phyloP scores from a whole-genome alignment of 441 rosid species.

The Gossypium trilobum region DNA sequence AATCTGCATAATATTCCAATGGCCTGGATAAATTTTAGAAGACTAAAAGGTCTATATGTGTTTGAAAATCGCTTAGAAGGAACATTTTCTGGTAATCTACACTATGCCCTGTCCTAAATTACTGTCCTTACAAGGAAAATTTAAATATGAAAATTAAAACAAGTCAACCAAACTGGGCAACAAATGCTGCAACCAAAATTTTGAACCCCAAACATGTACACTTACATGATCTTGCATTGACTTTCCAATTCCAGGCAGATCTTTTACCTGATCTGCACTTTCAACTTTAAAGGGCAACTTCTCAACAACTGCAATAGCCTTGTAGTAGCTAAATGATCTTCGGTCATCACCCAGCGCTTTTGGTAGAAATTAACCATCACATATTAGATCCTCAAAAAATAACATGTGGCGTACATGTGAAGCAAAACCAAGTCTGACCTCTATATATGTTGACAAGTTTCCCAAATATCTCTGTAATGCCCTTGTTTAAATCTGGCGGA shows the following conservation, averaged over 20 bases:
- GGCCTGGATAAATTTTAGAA: constrained; percentile 1
- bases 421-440: constrained; percentile 34
- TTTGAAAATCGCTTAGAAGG: background rate
- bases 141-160: background rate
- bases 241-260: constrained; percentile 85
- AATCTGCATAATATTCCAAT: constrained; percentile 45
- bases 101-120: background rate
- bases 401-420: background rate
- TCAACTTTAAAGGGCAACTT: constrained; percentile 75
- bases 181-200: background rate
- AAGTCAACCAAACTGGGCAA: background rate
- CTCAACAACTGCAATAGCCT: constrained; percentile 80
- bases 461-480: constrained; percentile 75
- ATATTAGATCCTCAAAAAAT: constrained; percentile 17
- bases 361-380: constrained; percentile 18
- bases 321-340: constrained; percentile 86
- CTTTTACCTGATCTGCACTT: constrained; percentile 70
- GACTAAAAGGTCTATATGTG: background rate
- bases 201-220: constrained; percentile 7
- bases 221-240: constrained; percentile 91
- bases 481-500: constrained; percentile 79
- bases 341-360: constrained; percentile 91
- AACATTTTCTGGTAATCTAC: background rate
- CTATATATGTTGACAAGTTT: constrained; percentile 80
- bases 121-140: background rate